Evolutionary conservation across 306 rosid genomes (phyloP), one percentile per base, ranked within the genome.

Genomic region (Begonia masoniana): DNA sequence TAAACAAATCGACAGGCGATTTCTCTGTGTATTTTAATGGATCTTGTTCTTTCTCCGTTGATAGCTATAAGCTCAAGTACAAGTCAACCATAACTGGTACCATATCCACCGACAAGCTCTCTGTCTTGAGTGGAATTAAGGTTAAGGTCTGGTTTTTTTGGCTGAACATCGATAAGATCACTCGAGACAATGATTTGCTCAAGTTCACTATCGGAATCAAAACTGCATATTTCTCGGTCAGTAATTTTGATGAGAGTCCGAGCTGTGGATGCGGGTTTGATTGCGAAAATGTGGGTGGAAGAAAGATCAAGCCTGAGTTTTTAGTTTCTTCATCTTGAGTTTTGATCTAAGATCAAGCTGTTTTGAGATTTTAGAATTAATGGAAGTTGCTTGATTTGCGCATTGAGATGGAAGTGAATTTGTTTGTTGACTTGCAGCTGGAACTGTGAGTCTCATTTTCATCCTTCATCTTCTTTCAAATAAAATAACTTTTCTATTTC

Each of bases 191-290:
- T 13, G 74, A 63, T 14, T 71, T 69, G 69, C 66, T 79, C 8
- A 24, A 62, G 35, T 77, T 79, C 74, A 79, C 84, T 0, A 80
- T 83, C 12, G 87, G 87, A 2, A 67, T 79, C 2, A 78, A 70
- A 46, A 66, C 78, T n/a, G 80, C 78, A 0, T 73, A 72, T 17
- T 74, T 76, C 50, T 19, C 60, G 1, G 76, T 74, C 9, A 49
- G 51, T 54, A 82, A 70, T 24, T 82, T 82, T 49, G 14, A 10
- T 0, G 82, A 79, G 68, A 63, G 76, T 10, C 77, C 83, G 9
- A 61, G 66, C 35, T 76, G 82, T 61, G 80, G 87, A 4, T 74
- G 93, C 31, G 79, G 84, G 15, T 74, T 79, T 60, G 84, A 83
- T 54, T 83, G 84, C 65, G 72, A 67, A n/a, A 51, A 21, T 55